Base-by-base conservation (phyloP, 1,284 basidiomycete genomes). In the Papiliotrema terrestris region DNA sequence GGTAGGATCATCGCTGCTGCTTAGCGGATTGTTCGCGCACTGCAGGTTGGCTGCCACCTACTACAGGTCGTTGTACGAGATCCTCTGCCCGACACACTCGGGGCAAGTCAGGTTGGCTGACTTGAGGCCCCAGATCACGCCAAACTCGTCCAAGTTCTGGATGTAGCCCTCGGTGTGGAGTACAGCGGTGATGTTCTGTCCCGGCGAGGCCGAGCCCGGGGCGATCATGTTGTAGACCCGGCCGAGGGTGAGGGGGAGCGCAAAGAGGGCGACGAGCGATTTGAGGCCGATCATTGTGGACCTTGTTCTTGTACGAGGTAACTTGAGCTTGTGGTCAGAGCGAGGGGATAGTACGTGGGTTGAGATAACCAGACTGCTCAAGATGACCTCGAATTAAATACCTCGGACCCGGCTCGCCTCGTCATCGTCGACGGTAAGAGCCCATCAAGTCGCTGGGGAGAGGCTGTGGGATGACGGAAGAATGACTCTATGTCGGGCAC, bases 81-180 rank as follows among this genome's bases (percentile, higher is more conserved):
- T 15, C 47, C 50, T 45, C 15, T 44, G n/a, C 3, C 65, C 65
- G 6, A 63, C 39, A 45, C 63, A 65, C 6, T 32, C 55, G 19
- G 39, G 37, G 45, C 61, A 63, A 8, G 52, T 47, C 8, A 47
- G 14, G 20, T 52, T 29, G 23, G 38, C 22, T 5, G 26, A 45
- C 45, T 49, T 22, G 8, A 64, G 42, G 36, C 64, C 62, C 52
- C 58, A 62, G 13, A 66, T 53, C 9, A 64, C 57, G 17, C 62
- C 62, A 38, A 63, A 67, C 35, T 65, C 65, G 38, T 57, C 35
- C 61, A 59, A 63, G 32, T 67, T 63, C 38, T 63, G 61, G 41
- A 66, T 66, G 51, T 66, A 65, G 13, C 19, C 32, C 25, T 52
- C 22, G 13, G 49, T 46, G 2, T 49, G 14, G 1, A 64, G 42